phyloP scores from a whole-genome alignment of 2,329 filamentous ascomycete genomes.

The Nemania sp. region DNA sequence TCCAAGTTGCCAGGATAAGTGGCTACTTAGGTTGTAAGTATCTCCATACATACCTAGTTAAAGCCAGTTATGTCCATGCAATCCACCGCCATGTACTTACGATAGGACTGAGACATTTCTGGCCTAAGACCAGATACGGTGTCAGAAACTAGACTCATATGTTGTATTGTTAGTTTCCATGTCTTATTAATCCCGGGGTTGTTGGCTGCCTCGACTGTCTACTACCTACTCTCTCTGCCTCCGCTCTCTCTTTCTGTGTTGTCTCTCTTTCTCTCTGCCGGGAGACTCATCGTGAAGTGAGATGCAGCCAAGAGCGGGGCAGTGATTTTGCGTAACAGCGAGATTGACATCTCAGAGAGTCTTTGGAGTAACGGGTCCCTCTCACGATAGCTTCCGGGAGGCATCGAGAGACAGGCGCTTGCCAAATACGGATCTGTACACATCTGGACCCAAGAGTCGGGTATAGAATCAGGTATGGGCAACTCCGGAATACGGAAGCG shows the following conservation, averaged over 20 bases:
- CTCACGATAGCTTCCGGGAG: slow-evolving; percentile 14
- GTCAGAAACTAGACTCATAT: not conserved
- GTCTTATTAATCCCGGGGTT: not conserved
- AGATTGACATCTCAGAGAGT: slow-evolving; percentile 22
- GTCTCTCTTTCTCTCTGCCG: slow-evolving; percentile 4
- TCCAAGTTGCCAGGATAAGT: slow-evolving; percentile 28
- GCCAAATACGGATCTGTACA: slow-evolving; percentile 25
- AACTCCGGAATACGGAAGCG: slow-evolving; percentile 32
- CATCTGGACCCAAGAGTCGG: slow-evolving; percentile 11
- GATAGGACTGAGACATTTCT: not conserved
- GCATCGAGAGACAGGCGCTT: slow-evolving; percentile 20
- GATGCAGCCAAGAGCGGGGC: slow-evolving; percentile 25
- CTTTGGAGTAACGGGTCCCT: slow-evolving; percentile 21
- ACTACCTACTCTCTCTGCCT: too few species aligned
- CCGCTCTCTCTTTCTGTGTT: not conserved
- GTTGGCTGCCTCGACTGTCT: slow-evolving; percentile 19
- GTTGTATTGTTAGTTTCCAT: not conserved
- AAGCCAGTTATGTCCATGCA: not conserved
- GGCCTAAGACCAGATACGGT: not conserved
- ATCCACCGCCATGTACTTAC: not conserved
- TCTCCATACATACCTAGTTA: slow-evolving; percentile 1
- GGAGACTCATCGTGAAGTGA: not conserved
- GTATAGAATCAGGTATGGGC: slow-evolving; percentile 13
- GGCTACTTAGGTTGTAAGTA: slow-evolving; percentile 4
- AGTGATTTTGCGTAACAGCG: slow-evolving; percentile 24